Conservation (phyloP, 2,329 filamentous ascomycete genomes). For the Penicillium sp. region DNA sequence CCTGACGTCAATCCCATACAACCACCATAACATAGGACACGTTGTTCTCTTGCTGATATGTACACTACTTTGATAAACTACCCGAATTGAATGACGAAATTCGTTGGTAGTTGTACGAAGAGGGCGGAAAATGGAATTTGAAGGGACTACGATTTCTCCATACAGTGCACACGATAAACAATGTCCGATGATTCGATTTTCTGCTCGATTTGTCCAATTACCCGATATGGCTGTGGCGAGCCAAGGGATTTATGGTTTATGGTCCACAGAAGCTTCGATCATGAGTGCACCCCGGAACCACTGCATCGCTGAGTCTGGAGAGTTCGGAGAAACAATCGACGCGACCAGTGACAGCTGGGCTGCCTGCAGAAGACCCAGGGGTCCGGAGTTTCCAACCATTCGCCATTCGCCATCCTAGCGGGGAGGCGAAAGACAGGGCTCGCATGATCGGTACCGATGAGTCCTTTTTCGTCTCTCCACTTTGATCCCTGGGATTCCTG, state of each 20-base stretch:
- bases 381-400: not conserved
- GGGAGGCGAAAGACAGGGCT: constrained; percentile 9
- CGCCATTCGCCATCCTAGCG: constrained; percentile 12
- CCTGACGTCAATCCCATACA: not conserved
- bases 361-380: not conserved
- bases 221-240: not conserved
- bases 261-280: not conserved
- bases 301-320: not conserved
- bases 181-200: no score
- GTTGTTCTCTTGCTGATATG: not conserved
- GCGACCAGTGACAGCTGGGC: constrained; percentile 1
- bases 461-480: not conserved
- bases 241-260: not conserved
- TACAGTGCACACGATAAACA: no score
- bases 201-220: not conserved
- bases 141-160: no score
- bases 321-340: not conserved
- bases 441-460: not conserved
- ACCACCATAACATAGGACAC: not conserved
- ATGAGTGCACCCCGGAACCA: not conserved
- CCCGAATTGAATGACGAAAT: not conserved
- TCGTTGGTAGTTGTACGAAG: fast-evolving
- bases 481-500: not conserved
- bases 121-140: no score
- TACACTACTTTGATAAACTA: not conserved